Base-by-base conservation (phyloP, 2,329 filamentous ascomycete genomes). In the Trichoderma polysporum region DNA sequence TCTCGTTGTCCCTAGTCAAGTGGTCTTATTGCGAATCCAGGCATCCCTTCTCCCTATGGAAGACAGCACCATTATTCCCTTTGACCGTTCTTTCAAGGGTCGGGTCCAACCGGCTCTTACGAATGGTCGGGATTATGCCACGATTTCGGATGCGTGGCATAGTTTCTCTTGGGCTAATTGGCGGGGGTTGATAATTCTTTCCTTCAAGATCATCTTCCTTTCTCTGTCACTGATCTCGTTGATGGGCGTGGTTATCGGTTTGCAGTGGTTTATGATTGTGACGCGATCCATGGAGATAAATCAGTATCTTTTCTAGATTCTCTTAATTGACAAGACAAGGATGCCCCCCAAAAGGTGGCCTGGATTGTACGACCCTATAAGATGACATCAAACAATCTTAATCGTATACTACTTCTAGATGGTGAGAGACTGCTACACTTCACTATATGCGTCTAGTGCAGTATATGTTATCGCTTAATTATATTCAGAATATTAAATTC, bases 41-140 rank as follows among this genome's bases (percentile, higher is more conserved):
- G 93, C 94, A 6, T 94, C 92, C 56, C 88, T 97, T 72, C 87
- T 98, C 2, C 87, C 93, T 0, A 89, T 92, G 67, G 89, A 92
- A n/a, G 86, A 93, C 71, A 90, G 96, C 79, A 89, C 92, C 27
- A 91, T 97, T 70, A 89, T 98, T 37, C 90, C 92, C 29, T 97
- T 97, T 74, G 94, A 98, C 82, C 91, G 93, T 70, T 90, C 90
- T 33, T 96, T 96, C 75, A 87, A 85, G 70, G 92, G 92, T 72
- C 90, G 89, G 75, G 87, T 94, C 31, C 86, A 90, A 69, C 89
- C 91, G 13, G 85, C 87, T 68, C 84, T 92, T 60, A 81, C 92
- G n/a, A 89, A 87, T 68, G 92, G 91, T 62, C 86, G 84, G 70
- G 91, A 91, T 71, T 89, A 86, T 72, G 84, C 92, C 69, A 87